Evolutionary conservation across 805 yeast species (phyloP).

Genomic region (Candida insectorum): DNA sequence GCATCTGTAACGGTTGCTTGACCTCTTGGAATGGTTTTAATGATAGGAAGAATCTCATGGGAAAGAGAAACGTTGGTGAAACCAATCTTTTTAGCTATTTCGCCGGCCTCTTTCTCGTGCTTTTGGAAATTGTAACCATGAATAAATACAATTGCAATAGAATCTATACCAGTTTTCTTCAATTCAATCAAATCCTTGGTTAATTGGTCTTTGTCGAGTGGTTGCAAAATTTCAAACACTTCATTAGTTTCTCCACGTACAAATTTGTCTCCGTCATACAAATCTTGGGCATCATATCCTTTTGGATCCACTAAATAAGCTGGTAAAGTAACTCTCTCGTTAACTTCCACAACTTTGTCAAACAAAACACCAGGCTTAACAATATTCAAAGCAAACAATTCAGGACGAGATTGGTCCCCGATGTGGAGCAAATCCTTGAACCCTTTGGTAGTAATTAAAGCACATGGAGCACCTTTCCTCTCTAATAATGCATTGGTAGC

Average conservation of each 20-base stretch:
- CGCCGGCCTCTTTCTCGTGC: conserved; percentile 49
- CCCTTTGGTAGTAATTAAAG: conserved; percentile 19
- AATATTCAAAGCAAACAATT: conserved; percentile 17
- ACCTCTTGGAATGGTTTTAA: conserved; percentile 71
- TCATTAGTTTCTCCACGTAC: conserved; percentile 68
- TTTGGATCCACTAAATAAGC: conserved; percentile 17
- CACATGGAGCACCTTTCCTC: conserved; percentile 18
- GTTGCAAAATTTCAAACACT: conserved; percentile 54
- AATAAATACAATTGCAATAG: conserved; percentile 69
- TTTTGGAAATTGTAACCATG: conserved; percentile 73
- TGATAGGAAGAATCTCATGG: conserved; percentile 70
- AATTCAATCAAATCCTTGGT: conserved; percentile 39
- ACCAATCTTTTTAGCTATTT: conserved; percentile 61
- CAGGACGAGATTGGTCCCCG: conserved; percentile 21
- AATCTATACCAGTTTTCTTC: conserved; percentile 58
- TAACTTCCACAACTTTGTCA: conserved; percentile 16
- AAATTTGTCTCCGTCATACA: conserved; percentile 26
- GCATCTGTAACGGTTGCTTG: conserved; percentile 82
- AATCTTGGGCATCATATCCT: conserved; percentile 15
- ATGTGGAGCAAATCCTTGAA: conserved; percentile 19
- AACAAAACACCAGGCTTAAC: conserved; percentile 16
- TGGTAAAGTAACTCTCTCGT: conserved; percentile 20
- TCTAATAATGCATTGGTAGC: conserved; percentile 22
- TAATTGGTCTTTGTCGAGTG: conserved; percentile 48
- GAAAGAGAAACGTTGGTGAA: conserved; percentile 69